Conservation (phyloP, 2,329 filamentous ascomycete species). For the Fusarium oligoseptatum region DNA sequence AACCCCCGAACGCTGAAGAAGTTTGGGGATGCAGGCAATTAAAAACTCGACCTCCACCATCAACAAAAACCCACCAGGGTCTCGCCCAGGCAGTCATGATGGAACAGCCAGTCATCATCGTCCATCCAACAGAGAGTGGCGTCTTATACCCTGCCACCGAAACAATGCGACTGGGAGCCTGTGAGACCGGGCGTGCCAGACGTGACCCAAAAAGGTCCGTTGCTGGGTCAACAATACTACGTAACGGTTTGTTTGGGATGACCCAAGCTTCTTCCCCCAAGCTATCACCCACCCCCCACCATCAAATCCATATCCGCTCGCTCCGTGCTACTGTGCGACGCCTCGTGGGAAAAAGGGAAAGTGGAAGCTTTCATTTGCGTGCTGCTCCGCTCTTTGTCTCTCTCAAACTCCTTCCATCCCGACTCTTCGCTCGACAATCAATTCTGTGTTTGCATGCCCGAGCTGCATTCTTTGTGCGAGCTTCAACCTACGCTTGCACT, state of each 20-base stretch:
- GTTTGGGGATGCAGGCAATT: constrained; percentile 31
- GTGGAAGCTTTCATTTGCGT: constrained; percentile 6
- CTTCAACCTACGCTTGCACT: neutral
- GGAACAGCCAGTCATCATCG: constrained; percentile 15
- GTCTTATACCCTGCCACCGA: constrained; percentile 12
- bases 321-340: constrained; percentile 32
- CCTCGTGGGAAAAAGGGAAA: constrained; percentile 17
- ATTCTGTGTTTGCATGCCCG: constrained; percentile 1
- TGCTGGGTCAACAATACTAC: constrained; percentile 36
- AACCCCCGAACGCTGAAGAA: constrained; percentile 17
- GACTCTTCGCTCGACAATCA: constrained; percentile 15
- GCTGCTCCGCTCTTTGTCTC: constrained; percentile 22
- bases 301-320: constrained; percentile 30
- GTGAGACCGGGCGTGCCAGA: constrained; percentile 23
- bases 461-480: constrained; percentile 8
- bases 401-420: constrained; percentile 3
- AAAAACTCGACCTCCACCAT: constrained; percentile 25
- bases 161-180: constrained; percentile 31
- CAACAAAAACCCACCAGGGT: neutral
- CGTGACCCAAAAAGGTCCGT: constrained; percentile 18
- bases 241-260: constrained; percentile 40
- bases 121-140: constrained; percentile 15
- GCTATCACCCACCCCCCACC: constrained; percentile 32
- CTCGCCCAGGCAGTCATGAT: neutral
- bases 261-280: constrained; percentile 16